A percentile compares a stretch with the other conserved stretches of the same genome.
Evolutionary conservation across 495 filamentous ascomycete species (phyloP).

Genomic region (Talaromyces borbonicus): DNA sequence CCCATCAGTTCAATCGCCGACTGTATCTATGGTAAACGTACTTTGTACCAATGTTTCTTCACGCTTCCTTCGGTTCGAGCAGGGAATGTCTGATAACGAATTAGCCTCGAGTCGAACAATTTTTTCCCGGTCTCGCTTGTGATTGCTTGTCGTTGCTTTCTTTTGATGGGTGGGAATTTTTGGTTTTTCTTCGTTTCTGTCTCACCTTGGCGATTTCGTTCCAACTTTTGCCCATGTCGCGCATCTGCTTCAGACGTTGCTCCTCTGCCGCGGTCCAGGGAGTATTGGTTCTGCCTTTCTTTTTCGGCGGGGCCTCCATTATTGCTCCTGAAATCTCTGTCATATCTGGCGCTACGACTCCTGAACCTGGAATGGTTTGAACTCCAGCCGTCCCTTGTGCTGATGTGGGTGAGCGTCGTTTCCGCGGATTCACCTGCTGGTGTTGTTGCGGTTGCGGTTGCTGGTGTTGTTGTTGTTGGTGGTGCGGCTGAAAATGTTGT

Average conservation of each 20-base stretch:
- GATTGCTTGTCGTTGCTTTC: too few species aligned
- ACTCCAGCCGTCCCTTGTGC: conserved; percentile 1
- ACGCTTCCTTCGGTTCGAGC: conserved; percentile 91
- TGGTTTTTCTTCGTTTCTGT: too few species aligned
- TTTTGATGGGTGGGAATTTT: too few species aligned
- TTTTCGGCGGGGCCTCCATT: conserved; percentile 51
- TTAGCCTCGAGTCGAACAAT: too few species aligned
- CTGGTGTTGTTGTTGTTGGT: too few species aligned
- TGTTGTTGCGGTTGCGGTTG: conserved; percentile 15
- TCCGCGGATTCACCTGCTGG: conserved; percentile 28
- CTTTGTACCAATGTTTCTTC: conserved; percentile 99
- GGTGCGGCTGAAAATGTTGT: too few species aligned
- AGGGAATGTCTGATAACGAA: conserved; percentile 67
- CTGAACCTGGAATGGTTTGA: conserved; percentile 22
- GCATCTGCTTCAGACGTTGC: conserved; percentile 82
- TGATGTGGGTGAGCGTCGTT: conserved; percentile 35
- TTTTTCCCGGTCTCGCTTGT: too few species aligned
- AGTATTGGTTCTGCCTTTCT: conserved; percentile 93
- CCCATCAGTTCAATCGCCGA: too few species aligned
- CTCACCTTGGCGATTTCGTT: conserved; percentile 91
- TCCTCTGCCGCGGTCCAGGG: conserved; percentile 96
- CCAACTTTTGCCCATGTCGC: conserved; percentile 89
- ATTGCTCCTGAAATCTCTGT: conserved; percentile 20
- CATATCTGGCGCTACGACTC: conserved; percentile 23
- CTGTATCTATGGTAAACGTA: conserved; percentile 32